phyloP scores from a whole-genome alignment of 2,329 filamentous ascomycete species.

The Epichloe hybrida region DNA sequence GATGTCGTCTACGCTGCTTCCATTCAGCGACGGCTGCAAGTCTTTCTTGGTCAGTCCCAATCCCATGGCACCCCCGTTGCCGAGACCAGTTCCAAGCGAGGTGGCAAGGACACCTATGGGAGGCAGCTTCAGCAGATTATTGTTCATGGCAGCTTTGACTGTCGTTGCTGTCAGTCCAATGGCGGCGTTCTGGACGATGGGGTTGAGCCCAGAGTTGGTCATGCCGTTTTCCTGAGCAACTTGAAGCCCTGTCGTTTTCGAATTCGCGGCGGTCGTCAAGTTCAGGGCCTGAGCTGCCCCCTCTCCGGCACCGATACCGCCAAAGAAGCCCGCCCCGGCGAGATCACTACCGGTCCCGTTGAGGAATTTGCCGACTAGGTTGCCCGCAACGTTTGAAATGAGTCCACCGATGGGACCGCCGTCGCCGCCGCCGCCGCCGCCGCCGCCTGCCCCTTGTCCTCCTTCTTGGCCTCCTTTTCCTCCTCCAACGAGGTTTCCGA shows the following conservation, averaged over 20 bases:
- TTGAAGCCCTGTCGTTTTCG: slow-evolving; percentile 8
- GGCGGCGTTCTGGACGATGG: slow-evolving; percentile 16
- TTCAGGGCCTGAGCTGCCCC: slow-evolving; percentile 13
- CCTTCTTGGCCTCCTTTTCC: not conserved
- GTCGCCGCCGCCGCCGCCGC: not conserved
- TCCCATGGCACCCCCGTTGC: slow-evolving; percentile 13
- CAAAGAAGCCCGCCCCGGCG: slow-evolving; percentile 11
- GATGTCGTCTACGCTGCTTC: slow-evolving; percentile 10
- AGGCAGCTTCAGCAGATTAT: slow-evolving; percentile 8
- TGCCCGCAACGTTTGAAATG: slow-evolving; percentile 2
- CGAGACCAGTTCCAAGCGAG: slow-evolving; percentile 12
- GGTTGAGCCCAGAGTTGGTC: slow-evolving; percentile 16
- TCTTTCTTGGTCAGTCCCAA: slow-evolving; percentile 10
- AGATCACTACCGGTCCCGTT: slow-evolving; percentile 3
- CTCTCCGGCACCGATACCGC: slow-evolving; percentile 13
- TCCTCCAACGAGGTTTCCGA: not conserved
- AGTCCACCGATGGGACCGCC: not conserved
- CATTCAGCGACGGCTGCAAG: slow-evolving; percentile 9
- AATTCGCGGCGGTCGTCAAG: slow-evolving; percentile 7
- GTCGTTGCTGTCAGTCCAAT: slow-evolving; percentile 16
- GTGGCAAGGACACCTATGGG: slow-evolving; percentile 8
- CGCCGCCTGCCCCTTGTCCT: not conserved
- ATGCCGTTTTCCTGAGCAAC: slow-evolving; percentile 16
- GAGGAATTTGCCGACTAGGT: slow-evolving; percentile 1
- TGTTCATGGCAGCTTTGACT: slow-evolving; percentile 13